Base-by-base conservation (phyloP, 768 basidiomycete species). In the Trametes maxima region DNA sequence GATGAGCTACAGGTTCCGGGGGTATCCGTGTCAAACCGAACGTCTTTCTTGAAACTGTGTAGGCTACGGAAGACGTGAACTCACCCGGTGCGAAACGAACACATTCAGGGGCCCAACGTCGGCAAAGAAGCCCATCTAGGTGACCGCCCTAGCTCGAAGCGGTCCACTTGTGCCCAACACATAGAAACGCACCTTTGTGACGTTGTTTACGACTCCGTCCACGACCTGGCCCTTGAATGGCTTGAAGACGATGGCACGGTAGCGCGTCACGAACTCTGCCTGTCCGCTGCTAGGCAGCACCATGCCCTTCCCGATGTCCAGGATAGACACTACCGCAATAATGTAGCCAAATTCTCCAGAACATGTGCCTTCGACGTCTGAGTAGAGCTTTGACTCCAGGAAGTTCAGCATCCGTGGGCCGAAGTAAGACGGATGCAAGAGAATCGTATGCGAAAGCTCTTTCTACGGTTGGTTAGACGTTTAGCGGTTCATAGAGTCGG, bases 161-260 rank as follows among this genome's bases (percentile, higher is more conserved):
- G 11, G 28, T 35, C 21, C 44, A 4, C 13, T 11, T 33, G 1
- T 16, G 36, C 33, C 6, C 14, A 1, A 16, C 22, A 19, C 0
- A 21, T 46, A 40, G 28, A 43, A 3, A 17, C 87, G 69, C 67
- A 94, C 96, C 84, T 97, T 97, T 74, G 88, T 95, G 37, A 99
- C 97, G 62, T 92, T 95, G 69, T 89, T 90, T 17, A 99, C 96
- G 3, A 95, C 88, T 0, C 94, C 96, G 73, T 99, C 97, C 17
- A 99, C 92, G 4, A 98, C 96, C 73, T 99, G 96, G 11, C 95
- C 95, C 75, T 98, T 97, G 83, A 98, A 98, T n/a, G 97, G 97
- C 75, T 98, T 95, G 84, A 97, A 98, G 19, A 99, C 96, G 65
- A 99, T 94, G 6, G 97, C 97, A 25, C 90, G 87, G 76, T 98